These are phyloP conservation scores for Fraxinus pennsylvanica DNA, from an alignment of 257 asterid species.

Conservation along the genomic window DNA sequence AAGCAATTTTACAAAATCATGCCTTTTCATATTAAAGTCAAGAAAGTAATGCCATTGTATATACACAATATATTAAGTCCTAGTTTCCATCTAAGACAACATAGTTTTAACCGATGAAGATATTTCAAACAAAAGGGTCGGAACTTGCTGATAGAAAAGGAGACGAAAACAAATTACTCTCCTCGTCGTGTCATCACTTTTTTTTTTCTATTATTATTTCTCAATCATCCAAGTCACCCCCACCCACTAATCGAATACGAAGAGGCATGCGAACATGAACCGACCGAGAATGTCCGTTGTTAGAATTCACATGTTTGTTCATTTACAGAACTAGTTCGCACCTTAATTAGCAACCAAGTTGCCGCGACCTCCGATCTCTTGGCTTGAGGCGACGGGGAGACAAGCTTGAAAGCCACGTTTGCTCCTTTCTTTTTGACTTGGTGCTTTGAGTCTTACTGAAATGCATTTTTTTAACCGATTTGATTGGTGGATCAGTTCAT, in stretches of 20 bases:
- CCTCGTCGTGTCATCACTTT: background rate
- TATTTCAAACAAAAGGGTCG: background rate
- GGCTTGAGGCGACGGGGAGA: too few species aligned
- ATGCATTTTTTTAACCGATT: too few species aligned
- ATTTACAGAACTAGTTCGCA: background rate
- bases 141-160: background rate
- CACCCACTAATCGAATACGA: too few species aligned
- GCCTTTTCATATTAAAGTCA: background rate
- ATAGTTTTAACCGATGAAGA: background rate
- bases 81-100: background rate
- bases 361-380: too few species aligned
- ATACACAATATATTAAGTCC: background rate
- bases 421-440: too few species aligned
- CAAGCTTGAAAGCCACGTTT: too few species aligned
- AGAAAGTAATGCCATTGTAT: background rate
- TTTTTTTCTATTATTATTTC: too few species aligned
- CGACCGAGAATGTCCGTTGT: background rate
- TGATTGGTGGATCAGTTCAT: background rate
- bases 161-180: background rate
- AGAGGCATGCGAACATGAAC: too few species aligned
- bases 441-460: too few species aligned
- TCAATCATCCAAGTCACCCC: background rate
- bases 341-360: background rate
- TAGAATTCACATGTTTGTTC: background rate
- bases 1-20: background rate